Evolutionary conservation across 2,329 filamentous ascomycete genomes (phyloP), one percentile per base, ranked within the genome.

Genomic region (Penicillium fuscoglaucum): DNA sequence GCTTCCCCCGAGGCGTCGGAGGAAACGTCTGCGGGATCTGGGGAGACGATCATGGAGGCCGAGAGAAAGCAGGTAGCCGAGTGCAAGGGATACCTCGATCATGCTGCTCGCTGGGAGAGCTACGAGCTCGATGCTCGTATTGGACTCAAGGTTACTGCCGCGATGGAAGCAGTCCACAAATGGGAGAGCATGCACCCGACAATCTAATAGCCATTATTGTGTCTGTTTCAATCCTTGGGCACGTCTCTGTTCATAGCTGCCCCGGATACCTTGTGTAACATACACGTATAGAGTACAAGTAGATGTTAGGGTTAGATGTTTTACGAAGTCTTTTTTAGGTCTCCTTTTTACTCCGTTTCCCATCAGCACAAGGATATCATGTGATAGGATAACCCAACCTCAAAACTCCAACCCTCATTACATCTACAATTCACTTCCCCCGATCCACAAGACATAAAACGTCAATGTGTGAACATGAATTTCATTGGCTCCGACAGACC

Each of bases 121-220:
- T 88, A 84, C 68, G 84, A 87, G 67, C 72, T 88, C 59, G 85
- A 88, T 74, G 81, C 85, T 52, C 78, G 85, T 68, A 70, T 81
- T 52, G 79, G 79, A 7, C 67, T 81, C 47, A 81, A 81, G 63
- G 76, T 81, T 57, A 79, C 79, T 21, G 77, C 77, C 43, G 79
- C 74, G 3, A 66, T 76, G 55, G 78, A 77, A 55, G 78, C 79
- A 5, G 69, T 81, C 35, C 69, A 69, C 28, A 76, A 76, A 53
- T 81, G 76, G 77, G 74, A 79, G 62, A 64, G 46, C 29, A 60
- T 65, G 31, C 70, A 75, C 49, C 57, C 68, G 15, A 44, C 49
- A 7, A 33, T 56, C 17, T 41, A 52, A 39, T 54, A 26, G 41
- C 9, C 3, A 37, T 48, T 48, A 35, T 35, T 24, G 9, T n/a